Base-by-base conservation (phyloP, 768 basidiomycete genomes). In the Bullera alba region DNA sequence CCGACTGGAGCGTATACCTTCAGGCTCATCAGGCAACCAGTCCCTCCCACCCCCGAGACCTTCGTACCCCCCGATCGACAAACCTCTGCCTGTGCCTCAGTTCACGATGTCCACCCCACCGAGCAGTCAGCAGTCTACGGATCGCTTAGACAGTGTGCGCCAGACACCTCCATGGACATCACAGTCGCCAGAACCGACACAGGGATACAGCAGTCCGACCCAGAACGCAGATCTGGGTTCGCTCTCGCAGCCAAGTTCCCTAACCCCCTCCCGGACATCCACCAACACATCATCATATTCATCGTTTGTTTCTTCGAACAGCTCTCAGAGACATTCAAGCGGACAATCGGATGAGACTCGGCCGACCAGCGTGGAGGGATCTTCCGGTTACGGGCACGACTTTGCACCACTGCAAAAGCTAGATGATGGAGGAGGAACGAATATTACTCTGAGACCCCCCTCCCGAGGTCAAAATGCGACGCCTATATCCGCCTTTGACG, bases 391-490 rank as follows among this genome's bases (percentile, higher is more conserved):
- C 29, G 26, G 15, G 19, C 23, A 12, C 27, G 19, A 26, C 27
- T 26, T 44, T 21, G 21, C 17, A 2, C 14, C 17, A 21, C 23
- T 44, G 10, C 42, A 27, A 6, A 34, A 22, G 37, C 21, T 21
- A 21, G 48, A 50, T 6, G 50, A 50, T 42, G 47, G 47, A 38
- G 30, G 4, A 12, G 48, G 48, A 21, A 50, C 48, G n/a, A 41
- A 27, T 50, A 19, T 41, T 4, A 48, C 46, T 6, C 27, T 48
- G 12, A 16, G 35, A 10, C 57, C 51, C 15, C 53, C 53, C 26
- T 46, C 53, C 16, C 45, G 49, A 22, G 47, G 42, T 10, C 39
- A 43, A 1, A 27, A 1, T 28, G 30, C 16, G 28, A 12, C n/a
- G 42, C 42, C 14, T 35, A 21, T 8, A 16, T 34, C 32, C n/a